These are phyloP conservation scores for Venturia carpophila DNA, from an alignment of 2,329 filamentous ascomycete genomes.

Conservation along the genomic window DNA sequence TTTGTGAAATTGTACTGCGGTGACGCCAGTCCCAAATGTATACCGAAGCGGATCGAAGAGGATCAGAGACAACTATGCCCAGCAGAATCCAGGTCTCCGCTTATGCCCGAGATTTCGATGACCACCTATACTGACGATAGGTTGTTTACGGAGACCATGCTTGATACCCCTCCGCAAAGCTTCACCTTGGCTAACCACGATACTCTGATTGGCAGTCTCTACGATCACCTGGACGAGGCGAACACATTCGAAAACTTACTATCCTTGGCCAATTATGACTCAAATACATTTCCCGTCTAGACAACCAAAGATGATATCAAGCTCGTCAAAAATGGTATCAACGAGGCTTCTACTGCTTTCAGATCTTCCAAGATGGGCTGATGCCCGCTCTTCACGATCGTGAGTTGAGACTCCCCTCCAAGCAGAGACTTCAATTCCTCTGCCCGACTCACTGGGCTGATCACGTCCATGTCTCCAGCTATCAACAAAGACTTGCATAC, in stretches of 20 bases:
- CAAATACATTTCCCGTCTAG: neutral
- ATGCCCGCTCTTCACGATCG: constrained; percentile 12
- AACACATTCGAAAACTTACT: constrained; percentile 9
- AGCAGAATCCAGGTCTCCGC: neutral
- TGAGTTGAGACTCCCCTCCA: neutral
- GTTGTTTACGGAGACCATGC: neutral
- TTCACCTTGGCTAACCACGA: neutral
- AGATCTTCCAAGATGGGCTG: constrained; percentile 5
- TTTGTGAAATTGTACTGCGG: constrained; percentile 10
- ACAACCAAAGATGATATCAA: neutral
- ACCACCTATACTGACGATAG: neutral
- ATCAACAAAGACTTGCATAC: neutral
- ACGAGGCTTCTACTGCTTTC: neutral
- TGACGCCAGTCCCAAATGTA: neutral
- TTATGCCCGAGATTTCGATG: neutral
- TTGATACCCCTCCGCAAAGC: neutral
- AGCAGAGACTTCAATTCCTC: constrained; percentile 7
- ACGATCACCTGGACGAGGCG: neutral
- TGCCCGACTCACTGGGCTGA: constrained; percentile 6
- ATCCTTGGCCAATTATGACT: constrained; percentile 9
- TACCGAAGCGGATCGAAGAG: neutral
- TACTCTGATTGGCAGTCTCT: neutral
- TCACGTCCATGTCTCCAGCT: constrained; percentile 11
- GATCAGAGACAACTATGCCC: neutral
- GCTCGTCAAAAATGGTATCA: neutral